Base-by-base conservation (phyloP, 2,329 filamentous ascomycete genomes). In the Calonectria pteridis region DNA sequence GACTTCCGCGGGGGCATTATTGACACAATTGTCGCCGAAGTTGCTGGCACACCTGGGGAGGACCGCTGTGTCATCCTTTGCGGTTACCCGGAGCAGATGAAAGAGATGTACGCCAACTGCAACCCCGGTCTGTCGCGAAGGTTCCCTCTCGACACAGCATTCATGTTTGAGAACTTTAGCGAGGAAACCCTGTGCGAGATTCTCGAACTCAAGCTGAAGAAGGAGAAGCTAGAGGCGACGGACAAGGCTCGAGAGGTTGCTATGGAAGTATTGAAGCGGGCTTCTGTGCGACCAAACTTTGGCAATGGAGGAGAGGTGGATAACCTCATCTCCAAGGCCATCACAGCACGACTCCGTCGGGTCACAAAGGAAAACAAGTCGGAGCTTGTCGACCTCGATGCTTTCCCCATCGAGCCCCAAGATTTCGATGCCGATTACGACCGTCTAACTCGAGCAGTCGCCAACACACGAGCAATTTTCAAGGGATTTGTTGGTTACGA, bases 261-360 rank as follows among this genome's bases (percentile, higher is more conserved):
- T 0, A 85, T 92, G 77, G 91, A 93, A 9, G 85, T 93, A 14
- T 84, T 96, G 1, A 84, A 85, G 23, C 87, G 92, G 6, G 89
- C 90, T 1, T 90, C 93, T 2, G 93, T 93, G 76, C 87, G 90
- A 1, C 90, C 91, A 0, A 90, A 95, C 79, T 95, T 95, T 84
- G 93, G 93, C 2, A 96, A 96, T 77, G 94, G 90, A 4, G 93
- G 94, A 0, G 93, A 94, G 75, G 89, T 96, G 2, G 92, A 95
- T 69, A 94, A 79, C 20, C 65, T 81, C n/a, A 33, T 82, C 37
- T 78, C 75, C 29, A 81, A 79, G 31, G 81, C 79, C 18, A 79
- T 79, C 37, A 55, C 78, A 31, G 73, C 78, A 35, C 77, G 79
- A 50, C 74, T 77, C 29, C 76, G 79, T 11, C 80, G 80, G 14